These are phyloP conservation scores for Dicorynia guianensis DNA, from an alignment of 306 rosid species.

Conservation along the genomic window DNA sequence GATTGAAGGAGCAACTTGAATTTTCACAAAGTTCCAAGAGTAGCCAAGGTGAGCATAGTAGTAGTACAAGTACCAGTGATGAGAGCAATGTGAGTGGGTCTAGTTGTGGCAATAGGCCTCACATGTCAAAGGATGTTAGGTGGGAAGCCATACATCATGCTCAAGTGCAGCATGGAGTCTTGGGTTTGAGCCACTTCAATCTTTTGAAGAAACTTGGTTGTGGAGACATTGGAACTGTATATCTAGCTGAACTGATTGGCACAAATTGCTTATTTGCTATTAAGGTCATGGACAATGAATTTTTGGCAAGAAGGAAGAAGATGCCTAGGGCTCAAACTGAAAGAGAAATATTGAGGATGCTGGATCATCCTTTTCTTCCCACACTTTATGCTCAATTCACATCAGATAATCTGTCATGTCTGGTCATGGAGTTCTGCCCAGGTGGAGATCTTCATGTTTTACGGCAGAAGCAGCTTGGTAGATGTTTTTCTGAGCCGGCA, in stretches of 20 bases:
- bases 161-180: slow-evolving; percentile 67
- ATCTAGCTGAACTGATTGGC: slow-evolving; percentile 88
- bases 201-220: slow-evolving; percentile 97
- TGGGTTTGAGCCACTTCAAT: slow-evolving; percentile 84
- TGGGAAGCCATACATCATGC: slow-evolving; percentile 89
- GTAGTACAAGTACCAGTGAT: slow-evolving; percentile 94
- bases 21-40: slow-evolving; percentile 95
- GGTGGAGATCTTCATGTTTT: slow-evolving; percentile 99
- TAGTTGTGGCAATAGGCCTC: slow-evolving; percentile 93
- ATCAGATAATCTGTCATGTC: slow-evolving; percentile 92
- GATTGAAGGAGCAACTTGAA: slow-evolving; percentile 74
- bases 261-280: slow-evolving; percentile 89
- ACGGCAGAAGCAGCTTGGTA: slow-evolving; percentile 84
- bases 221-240: slow-evolving; percentile 97
- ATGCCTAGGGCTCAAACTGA: slow-evolving; percentile 98
- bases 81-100: slow-evolving; percentile 85
- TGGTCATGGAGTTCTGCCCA: slow-evolving; percentile 98
- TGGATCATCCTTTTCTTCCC: slow-evolving; percentile 98
- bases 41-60: slow-evolving; percentile 93
- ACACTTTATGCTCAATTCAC: slow-evolving; percentile 89
- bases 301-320: slow-evolving; percentile 90
- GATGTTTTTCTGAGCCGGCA: slow-evolving; percentile 81
- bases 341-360: slow-evolving; percentile 90
- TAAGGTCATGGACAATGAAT: slow-evolving; percentile 98
- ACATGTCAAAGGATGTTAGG: slow-evolving; percentile 96